Percentiles rank a stretch among this genome's conserved stretches.
These are phyloP conservation scores for Cytospora chrysosperma DNA, from an alignment of 2,329 filamentous ascomycete genomes.

Conservation along the genomic window DNA sequence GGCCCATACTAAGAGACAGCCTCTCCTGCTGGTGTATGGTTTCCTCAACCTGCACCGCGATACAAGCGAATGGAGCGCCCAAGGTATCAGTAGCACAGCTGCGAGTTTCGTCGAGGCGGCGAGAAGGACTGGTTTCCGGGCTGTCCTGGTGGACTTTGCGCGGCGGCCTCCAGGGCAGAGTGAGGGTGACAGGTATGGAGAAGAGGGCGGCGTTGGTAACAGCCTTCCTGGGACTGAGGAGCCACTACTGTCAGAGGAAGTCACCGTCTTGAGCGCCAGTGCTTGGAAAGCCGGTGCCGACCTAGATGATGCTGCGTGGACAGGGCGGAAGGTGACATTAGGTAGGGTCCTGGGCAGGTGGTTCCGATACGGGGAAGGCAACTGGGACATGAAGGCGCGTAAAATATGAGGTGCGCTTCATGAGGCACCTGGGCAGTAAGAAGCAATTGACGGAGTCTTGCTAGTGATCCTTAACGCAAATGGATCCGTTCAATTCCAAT, in stretches of 20 bases:
- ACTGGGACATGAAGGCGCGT: constrained; percentile 32
- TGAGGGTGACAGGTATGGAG: constrained; percentile 19
- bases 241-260: constrained; percentile 43
- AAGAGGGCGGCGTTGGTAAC: background rate
- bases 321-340: constrained; percentile 57
- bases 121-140: constrained; percentile 40
- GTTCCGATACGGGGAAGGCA: constrained; percentile 54
- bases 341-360: constrained; percentile 61
- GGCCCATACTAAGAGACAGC: constrained; percentile 25
- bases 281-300: constrained; percentile 41
- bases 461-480: background rate
- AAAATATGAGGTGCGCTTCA: background rate
- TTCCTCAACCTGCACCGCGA: constrained; percentile 64
- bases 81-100: constrained; percentile 65
- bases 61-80: constrained; percentile 73
- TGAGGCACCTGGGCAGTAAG: background rate
- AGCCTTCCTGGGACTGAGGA: constrained; percentile 25
- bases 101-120: constrained; percentile 63
- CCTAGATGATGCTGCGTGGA: constrained; percentile 53
- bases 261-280: constrained; percentile 63
- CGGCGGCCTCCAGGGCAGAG: constrained; percentile 27
- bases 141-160: constrained; percentile 53
- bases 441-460: no score
- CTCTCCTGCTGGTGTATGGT: constrained; percentile 62
- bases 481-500: constrained; percentile 15